A percentile compares a stretch with the other conserved stretches of the same genome.
Evolutionary conservation across 345 rosid species (phyloP).

Genomic region (Salix caprea): DNA sequence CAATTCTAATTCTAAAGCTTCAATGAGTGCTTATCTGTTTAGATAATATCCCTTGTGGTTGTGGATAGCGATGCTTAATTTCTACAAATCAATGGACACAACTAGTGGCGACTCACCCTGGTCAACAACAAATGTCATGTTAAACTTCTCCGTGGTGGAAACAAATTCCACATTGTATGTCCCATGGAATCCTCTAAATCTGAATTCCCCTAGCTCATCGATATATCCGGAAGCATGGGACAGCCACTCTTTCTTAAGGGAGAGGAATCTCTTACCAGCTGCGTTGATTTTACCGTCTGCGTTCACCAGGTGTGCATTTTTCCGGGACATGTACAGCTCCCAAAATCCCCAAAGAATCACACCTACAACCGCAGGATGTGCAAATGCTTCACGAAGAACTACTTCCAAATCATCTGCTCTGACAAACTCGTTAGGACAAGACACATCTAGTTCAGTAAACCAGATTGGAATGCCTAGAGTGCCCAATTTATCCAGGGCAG

Average conservation of each 20-base stretch:
- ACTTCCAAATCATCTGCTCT: constrained; percentile 25
- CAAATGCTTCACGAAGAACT: constrained; percentile 28
- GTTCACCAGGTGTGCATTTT: constrained; percentile 22
- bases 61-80: neutral
- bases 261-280: constrained; percentile 26
- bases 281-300: constrained; percentile 24
- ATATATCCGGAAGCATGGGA: constrained; percentile 7
- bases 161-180: constrained; percentile 12
- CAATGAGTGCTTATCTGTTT: too few species aligned
- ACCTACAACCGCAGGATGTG: constrained; percentile 27
- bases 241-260: constrained; percentile 23
- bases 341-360: constrained; percentile 29
- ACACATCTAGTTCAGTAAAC: constrained; percentile 59
- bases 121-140: constrained; percentile 20
- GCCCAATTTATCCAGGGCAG: constrained; percentile 38
- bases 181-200: constrained; percentile 30
- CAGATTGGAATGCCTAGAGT: constrained; percentile 50
- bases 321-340: constrained; percentile 23
- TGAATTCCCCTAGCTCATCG: constrained; percentile 15
- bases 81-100: constrained; percentile 20
- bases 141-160: constrained; percentile 2
- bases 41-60: too few species aligned
- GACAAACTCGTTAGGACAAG: constrained; percentile 33
- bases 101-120: constrained; percentile 11
- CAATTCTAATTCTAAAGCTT: neutral